Conservation (phyloP, 106 monocot genomes). For the Dendrobium huoshanense region DNA sequence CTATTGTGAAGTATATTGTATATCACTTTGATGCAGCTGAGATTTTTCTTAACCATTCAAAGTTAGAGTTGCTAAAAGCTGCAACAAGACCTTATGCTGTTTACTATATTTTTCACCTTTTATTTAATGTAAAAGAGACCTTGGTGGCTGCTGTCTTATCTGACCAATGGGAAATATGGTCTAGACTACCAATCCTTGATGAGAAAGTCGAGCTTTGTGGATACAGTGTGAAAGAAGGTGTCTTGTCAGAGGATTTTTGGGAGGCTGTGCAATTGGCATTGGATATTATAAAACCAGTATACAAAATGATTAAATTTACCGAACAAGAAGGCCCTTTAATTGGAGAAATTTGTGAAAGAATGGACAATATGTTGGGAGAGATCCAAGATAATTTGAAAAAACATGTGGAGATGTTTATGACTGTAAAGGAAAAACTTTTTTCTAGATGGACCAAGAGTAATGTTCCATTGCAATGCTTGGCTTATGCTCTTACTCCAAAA, state of each 20-base stretch:
- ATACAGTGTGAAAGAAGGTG: constrained; percentile 12
- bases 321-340: constrained; percentile 43
- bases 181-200: constrained; percentile 17
- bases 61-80: constrained; percentile 34
- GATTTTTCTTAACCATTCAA: constrained; percentile 34
- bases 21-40: constrained; percentile 30
- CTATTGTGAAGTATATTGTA: constrained; percentile 35
- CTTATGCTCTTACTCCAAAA: constrained; percentile 47
- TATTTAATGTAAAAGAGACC: constrained; percentile 35
- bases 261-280: constrained; percentile 29
- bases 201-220: constrained; percentile 28
- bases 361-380: constrained; percentile 52
- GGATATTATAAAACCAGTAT: constrained; percentile 32
- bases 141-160: constrained; percentile 30
- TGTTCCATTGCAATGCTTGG: constrained; percentile 41
- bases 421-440: constrained; percentile 18
- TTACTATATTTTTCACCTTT: constrained; percentile 21
- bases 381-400: constrained; percentile 38
- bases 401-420: constrained; percentile 19
- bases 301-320: constrained; percentile 34
- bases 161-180: constrained; percentile 41
- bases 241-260: constrained; percentile 46
- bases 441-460: constrained; percentile 28
- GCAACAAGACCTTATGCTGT: constrained; percentile 19
- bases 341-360: constrained; percentile 50